A percentile compares a stretch with the other conserved stretches of the same genome.
Evolutionary conservation across 768 basidiomycete species (phyloP).

Genomic region (Phlebiopsis flavidoalba): DNA sequence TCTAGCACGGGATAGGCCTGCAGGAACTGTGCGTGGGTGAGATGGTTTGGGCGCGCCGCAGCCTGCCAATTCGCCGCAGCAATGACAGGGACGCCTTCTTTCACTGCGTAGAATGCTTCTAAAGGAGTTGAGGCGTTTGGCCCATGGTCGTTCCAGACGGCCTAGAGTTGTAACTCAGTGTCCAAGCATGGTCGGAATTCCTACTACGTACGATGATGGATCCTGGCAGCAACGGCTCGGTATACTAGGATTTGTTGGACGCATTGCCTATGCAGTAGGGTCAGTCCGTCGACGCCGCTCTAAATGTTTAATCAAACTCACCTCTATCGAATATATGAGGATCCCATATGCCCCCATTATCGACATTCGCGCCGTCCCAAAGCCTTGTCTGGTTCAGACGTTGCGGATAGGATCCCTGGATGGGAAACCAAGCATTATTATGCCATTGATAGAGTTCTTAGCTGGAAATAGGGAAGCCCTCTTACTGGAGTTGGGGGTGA

Average conservation of each 20-base stretch:
- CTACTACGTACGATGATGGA: constrained; percentile 19
- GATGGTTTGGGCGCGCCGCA: constrained; percentile 19
- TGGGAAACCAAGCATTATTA: neutral
- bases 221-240: constrained; percentile 18
- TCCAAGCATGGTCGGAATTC: neutral
- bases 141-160: constrained; percentile 25
- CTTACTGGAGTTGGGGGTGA: constrained; percentile 7
- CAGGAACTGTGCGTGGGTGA: constrained; percentile 20
- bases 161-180: constrained; percentile 6
- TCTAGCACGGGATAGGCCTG: constrained; percentile 16
- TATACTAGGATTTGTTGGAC: constrained; percentile 20
- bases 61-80: constrained; percentile 20
- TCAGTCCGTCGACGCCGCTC: neutral
- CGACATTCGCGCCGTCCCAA: constrained; percentile 25
- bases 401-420: constrained; percentile 27
- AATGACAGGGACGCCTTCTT: constrained; percentile 21
- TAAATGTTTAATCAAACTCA: neutral
- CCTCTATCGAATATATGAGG: constrained; percentile 22
- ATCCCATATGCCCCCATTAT: constrained; percentile 22
- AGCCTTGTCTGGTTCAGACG: constrained; percentile 26
- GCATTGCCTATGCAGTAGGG: constrained; percentile 16
- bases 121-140: constrained; percentile 22
- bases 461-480: neutral
- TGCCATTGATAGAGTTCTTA: neutral
- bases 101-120: constrained; percentile 23